A percentile compares a stretch with the other conserved stretches of the same genome.
Evolutionary conservation across 2,329 filamentous ascomycete genomes (phyloP).

Genomic region (Camptophora hylomeconis): DNA sequence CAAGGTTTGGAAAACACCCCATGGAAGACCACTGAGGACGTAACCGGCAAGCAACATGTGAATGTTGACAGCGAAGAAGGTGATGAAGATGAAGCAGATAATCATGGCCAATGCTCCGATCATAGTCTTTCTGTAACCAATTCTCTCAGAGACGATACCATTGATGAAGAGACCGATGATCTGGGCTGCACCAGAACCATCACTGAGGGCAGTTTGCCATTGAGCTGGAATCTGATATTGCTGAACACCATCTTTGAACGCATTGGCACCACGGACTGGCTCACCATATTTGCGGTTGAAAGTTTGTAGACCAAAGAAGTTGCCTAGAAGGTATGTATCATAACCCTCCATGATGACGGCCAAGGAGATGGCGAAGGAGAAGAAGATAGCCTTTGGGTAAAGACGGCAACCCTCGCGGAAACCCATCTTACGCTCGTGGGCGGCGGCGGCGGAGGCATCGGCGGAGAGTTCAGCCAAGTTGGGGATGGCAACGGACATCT

Average conservation of each 20-base stretch:
- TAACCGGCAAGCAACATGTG: slow-evolving; percentile 24
- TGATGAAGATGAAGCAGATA: slow-evolving; percentile 23
- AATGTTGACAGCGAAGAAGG: slow-evolving; percentile 28
- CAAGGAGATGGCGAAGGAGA: slow-evolving; percentile 38
- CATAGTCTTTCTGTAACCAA: slow-evolving; percentile 27
- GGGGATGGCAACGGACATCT: slow-evolving; percentile 17
- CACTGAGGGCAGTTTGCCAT: slow-evolving; percentile 34
- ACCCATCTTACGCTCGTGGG: slow-evolving; percentile 15
- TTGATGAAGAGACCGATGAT: slow-evolving; percentile 17
- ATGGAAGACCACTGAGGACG: slow-evolving; percentile 28
- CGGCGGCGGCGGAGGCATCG: slow-evolving; percentile 15
- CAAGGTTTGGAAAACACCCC: slow-evolving; percentile 25
- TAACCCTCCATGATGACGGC: slow-evolving; percentile 19
- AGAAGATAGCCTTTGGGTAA: slow-evolving; percentile 75
- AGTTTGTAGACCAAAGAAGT: slow-evolving; percentile 16
- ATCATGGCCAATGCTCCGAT: slow-evolving; percentile 17
- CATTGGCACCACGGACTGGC: slow-evolving; percentile 4
- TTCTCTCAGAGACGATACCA: slow-evolving; percentile 27
- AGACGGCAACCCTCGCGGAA: slow-evolving; percentile 59
- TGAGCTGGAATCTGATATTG: slow-evolving; percentile 16
- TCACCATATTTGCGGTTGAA: slow-evolving; percentile 14
- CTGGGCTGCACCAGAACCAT: slow-evolving; percentile 16
- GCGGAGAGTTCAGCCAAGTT: slow-evolving; percentile 15
- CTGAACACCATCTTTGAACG: slow-evolving; percentile 11
- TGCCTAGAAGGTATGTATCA: slow-evolving; percentile 18